These are phyloP conservation scores for Syzygium jambos DNA, from an alignment of 345 rosid genomes.

Conservation along the genomic window DNA sequence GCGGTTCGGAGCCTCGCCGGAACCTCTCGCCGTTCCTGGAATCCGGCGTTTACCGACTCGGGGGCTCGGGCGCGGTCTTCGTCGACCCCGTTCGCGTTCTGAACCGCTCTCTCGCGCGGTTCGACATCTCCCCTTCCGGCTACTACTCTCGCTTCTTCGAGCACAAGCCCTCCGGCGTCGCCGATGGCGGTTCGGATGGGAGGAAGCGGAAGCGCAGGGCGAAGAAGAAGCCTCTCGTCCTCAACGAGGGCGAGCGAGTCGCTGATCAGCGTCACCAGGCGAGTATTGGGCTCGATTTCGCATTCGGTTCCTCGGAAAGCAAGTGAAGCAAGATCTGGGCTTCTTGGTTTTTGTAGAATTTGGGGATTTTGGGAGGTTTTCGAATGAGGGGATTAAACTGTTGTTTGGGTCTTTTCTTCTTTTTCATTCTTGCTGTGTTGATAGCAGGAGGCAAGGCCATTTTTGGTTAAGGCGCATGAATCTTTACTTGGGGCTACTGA, in stretches of 20 bases:
- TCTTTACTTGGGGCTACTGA: conserved; percentile 29
- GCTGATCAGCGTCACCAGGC: conserved; percentile 70
- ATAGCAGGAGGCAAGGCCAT: conserved; percentile 43
- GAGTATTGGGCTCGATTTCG: not conserved
- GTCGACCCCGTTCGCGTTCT: conserved; percentile 64
- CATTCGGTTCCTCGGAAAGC: not conserved
- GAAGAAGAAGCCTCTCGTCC: conserved; percentile 17
- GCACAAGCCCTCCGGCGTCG: conserved; percentile 10
- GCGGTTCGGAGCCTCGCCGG: conserved; percentile 11
- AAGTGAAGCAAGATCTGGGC: not conserved
- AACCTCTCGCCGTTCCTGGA: conserved; percentile 24
- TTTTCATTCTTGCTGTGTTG: not conserved
- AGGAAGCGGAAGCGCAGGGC: conserved; percentile 54
- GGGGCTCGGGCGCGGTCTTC: conserved; percentile 29
- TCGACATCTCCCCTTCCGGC: conserved; percentile 46
- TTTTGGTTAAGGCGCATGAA: conserved; percentile 39
- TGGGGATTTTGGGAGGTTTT: not conserved
- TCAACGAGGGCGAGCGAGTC: conserved; percentile 54
- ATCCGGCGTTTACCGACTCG: conserved; percentile 47
- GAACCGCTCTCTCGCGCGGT: conserved; percentile 50
- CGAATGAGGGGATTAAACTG: not conserved
- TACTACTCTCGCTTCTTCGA: conserved; percentile 79
- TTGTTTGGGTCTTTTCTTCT: not conserved
- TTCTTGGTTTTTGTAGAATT: no score
- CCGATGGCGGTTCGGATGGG: conserved; percentile 5